Evolutionary conservation across 1,284 basidiomycete species (phyloP).

Genomic region (Fomitopsis palustris): DNA sequence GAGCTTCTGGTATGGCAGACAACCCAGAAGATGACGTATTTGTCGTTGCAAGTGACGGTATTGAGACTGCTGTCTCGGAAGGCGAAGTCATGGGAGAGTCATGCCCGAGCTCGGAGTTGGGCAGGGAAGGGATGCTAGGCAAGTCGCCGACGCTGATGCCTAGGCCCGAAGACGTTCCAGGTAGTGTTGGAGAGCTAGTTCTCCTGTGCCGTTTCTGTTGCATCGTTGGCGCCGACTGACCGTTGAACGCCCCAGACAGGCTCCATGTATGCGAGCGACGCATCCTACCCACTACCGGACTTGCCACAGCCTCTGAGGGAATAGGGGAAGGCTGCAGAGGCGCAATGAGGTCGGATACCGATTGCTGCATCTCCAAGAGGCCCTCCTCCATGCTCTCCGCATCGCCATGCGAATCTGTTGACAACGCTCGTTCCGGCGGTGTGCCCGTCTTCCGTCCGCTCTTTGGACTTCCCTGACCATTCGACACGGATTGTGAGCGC

Average conservation of each 20-base stretch:
- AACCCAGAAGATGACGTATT: conserved; percentile 22
- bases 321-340: conserved; percentile 12
- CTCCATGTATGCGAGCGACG: conserved; percentile 21
- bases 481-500: conserved; percentile 14
- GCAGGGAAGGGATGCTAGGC: conserved; percentile 13
- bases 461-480: conserved; percentile 8
- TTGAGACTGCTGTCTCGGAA: conserved; percentile 14
- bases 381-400: conserved; percentile 28
- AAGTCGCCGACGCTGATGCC: conserved; percentile 12
- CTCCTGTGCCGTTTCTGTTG: conserved; percentile 20
- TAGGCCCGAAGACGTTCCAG: conserved; percentile 8
- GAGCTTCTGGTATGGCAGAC: conserved; percentile 24
- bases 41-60: conserved; percentile 22
- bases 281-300: conserved; percentile 4
- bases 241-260: conserved; percentile 16
- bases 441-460: neutral
- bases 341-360: conserved; percentile 27
- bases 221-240: neutral
- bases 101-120: conserved; percentile 5
- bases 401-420: conserved; percentile 18
- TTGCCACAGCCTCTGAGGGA: conserved; percentile 4
- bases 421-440: conserved; percentile 6
- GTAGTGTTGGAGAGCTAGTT: conserved; percentile 27
- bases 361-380: conserved; percentile 25
- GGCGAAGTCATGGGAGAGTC: conserved; percentile 12